Evolutionary conservation across 257 asterid genomes (phyloP).

Genomic region (Salvia hispanica): DNA sequence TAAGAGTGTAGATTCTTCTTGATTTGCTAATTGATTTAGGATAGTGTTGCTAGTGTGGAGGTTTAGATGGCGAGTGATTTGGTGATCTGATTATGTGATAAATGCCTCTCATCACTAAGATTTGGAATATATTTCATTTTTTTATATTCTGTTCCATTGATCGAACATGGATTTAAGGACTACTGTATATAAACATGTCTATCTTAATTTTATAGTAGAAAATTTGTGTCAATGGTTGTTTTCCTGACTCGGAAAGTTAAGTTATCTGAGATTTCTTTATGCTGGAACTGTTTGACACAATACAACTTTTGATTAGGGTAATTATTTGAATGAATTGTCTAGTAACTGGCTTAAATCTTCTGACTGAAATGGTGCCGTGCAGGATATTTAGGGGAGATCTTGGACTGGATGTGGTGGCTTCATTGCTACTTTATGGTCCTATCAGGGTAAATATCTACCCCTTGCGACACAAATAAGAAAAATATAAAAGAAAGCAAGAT

Average conservation of each 20-base stretch:
- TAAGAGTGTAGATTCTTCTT: constrained; percentile 8
- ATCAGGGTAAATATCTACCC: constrained; percentile 47
- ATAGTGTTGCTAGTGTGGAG: constrained; percentile 31
- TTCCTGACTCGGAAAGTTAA: constrained; percentile 6
- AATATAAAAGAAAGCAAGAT: constrained; percentile 37
- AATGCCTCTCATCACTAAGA: constrained; percentile 13
- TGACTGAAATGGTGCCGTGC: constrained; percentile 27
- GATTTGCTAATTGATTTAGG: constrained; percentile 17
- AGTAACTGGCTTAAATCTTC: constrained; percentile 2
- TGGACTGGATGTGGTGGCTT: constrained; percentile 47
- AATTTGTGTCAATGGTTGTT: neutral
- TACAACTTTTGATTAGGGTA: neutral
- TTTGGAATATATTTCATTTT: constrained; percentile 18
- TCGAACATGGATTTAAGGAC: neutral
- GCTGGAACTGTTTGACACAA: constrained; percentile 1
- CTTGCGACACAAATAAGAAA: constrained; percentile 29
- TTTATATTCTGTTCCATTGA: neutral
- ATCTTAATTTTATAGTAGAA: constrained; percentile 13
- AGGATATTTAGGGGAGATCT: constrained; percentile 30
- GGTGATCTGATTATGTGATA: constrained; percentile 26
- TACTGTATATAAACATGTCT: neutral
- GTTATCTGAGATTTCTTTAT: neutral
- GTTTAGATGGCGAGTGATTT: constrained; percentile 25
- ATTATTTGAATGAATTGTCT: constrained; percentile 13
- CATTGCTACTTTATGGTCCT: constrained; percentile 41